Base-by-base conservation (phyloP, 495 filamentous ascomycete species). In the Hypoxylon perforatum region DNA sequence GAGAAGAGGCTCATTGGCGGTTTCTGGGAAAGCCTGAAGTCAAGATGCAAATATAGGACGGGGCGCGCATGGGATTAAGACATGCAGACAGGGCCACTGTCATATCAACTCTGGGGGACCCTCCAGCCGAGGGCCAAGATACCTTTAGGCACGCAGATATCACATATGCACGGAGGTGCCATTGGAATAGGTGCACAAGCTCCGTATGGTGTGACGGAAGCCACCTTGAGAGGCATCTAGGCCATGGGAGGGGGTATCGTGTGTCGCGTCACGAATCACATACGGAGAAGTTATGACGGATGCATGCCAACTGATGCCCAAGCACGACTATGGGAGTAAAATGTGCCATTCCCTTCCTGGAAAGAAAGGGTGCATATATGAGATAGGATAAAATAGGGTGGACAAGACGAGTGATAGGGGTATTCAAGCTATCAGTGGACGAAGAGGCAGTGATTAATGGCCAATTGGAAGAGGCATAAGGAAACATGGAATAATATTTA, bases 251-350 rank as follows among this genome's bases (percentile, higher is more conserved):
- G 45, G 63, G 57, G 11, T 22, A 48, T 59, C 48, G 57, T 53
- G 30, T 12, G 18, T 55, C 22, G 57, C 4, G 18, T 46, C 35
- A 35, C 64, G 45, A 67, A 67, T 67, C 57, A 58, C 33, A 57
- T 41, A 28, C 15, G 15, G 53, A 58, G 49, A 53, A 60, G 50
- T 39, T 25, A 33, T 66, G 49, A 35, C 58, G 41, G 64, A 58
- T 44, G 51, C 39, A 57, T 23, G 25, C 25, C 44, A 55, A 54
- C 55, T 63, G 54, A 63, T 64, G 65, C 65, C 60, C 60, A 61
- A 64, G 56, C 11, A 44, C 19, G 21, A 35, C 22, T 38, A 52
- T 42, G 51, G 46, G 30, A 46, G 64, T 38, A 67, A 58, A 10
- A 54, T 42, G 38, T 58, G 41, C 48, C 38, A 49, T 23, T 23